A percentile compares a stretch with the other conserved stretches of the same genome.
Conservation (phyloP, 495 filamentous ascomycete genomes). For the Apiosordaria backusii region DNA sequence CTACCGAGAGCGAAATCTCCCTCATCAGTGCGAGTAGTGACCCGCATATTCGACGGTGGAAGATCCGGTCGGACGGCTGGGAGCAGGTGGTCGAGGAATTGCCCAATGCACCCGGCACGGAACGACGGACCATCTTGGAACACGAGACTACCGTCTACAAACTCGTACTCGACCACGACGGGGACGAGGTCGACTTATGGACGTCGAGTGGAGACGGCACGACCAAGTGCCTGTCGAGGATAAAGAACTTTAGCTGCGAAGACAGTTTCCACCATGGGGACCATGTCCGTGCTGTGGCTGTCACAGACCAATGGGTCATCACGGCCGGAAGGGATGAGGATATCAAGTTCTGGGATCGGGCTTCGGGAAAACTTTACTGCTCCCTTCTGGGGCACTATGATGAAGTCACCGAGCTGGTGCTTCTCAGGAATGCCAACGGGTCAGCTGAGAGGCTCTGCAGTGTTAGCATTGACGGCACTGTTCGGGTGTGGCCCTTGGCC, state of each 20-base stretch:
- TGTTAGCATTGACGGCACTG: slow-evolving; percentile 82
- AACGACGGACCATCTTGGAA: slow-evolving; percentile 60
- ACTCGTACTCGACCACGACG: slow-evolving; percentile 53
- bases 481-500: slow-evolving; percentile 74
- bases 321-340: slow-evolving; percentile 91
- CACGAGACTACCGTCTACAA: slow-evolving; percentile 90
- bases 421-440: slow-evolving; percentile 48
- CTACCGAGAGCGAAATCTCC: slow-evolving; percentile 44
- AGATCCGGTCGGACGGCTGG: slow-evolving; percentile 43
- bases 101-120: slow-evolving; percentile 37
- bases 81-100: slow-evolving; percentile 43
- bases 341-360: slow-evolving; percentile 78
- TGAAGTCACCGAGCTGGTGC: slow-evolving; percentile 76
- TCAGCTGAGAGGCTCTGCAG: slow-evolving; percentile 56
- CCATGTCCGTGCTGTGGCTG: slow-evolving; percentile 79
- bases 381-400: slow-evolving; percentile 84
- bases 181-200: slow-evolving; percentile 73
- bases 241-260: slow-evolving; percentile 63
- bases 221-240: slow-evolving; percentile 66
- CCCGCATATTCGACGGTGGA: slow-evolving; percentile 76
- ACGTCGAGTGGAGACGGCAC: slow-evolving; percentile 86
- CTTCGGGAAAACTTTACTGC: slow-evolving; percentile 70
- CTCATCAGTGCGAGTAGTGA: slow-evolving; percentile 81
- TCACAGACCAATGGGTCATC: slow-evolving; percentile 74
- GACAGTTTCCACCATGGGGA: slow-evolving; percentile 75